Evolutionary conservation across 768 basidiomycete species (phyloP), one percentile per base, ranked within the genome.

Genomic region (Lyophyllum semitale): DNA sequence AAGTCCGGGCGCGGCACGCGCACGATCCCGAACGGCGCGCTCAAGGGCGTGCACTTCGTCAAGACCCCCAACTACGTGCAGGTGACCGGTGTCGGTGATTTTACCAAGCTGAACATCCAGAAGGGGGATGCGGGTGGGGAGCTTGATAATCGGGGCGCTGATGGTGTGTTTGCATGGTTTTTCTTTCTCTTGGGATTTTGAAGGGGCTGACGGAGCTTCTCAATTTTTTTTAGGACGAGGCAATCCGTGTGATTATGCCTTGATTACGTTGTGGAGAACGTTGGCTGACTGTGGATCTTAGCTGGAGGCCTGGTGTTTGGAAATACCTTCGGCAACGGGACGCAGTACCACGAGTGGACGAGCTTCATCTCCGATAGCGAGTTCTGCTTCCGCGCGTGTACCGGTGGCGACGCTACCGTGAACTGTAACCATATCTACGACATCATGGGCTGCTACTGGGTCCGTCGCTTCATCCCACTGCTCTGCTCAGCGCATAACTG

Each of bases 371-470:
- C 89, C 20, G 81, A 81, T 27, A 66, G 58, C 42, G 68, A 73
- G 54, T 89, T 90, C 70, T 93, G 89, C 72, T 70, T 90, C 66
- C 90, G 91, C 58, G 76, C 84, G 4, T 94, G 92, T 71, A 66
- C 75, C 8, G 85, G 84, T 17, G 69, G 81, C 12, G 81, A 84
- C 50, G 79, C 84, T 0, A 78, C 76, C 5, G 69, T 71, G 22
- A 77, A 79, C 52, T 93, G 91, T 77, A 84, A 90, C 69, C 89
- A 94, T 74, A 87, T 88, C 61, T 91, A 85, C 59, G 89, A 91
- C 60, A 76, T 83, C 46, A 82, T 84, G 80, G 87, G 84, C 13
- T 81, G 80, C 62, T 72, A 66, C 58, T 82, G 79, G 79, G 80
- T 80, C 43, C 40, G 73, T 61, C 37, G 11, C n/a, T n/a, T 25